Base-by-base conservation (phyloP, 2,329 filamentous ascomycete species). In the Arthrocladium fulminans region DNA sequence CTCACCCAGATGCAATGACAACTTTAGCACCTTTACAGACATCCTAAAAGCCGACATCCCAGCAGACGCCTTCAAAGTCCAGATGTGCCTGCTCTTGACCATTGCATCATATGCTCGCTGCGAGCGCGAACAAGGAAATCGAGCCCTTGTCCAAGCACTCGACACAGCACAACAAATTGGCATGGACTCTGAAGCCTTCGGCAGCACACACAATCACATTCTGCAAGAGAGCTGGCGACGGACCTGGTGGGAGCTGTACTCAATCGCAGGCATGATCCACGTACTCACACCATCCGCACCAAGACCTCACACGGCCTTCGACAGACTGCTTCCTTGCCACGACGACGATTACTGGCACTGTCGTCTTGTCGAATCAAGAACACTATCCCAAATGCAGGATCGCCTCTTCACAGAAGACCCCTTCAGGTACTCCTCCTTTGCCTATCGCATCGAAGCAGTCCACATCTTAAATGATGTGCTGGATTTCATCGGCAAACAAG, bases 181-280 rank as follows among this genome's bases (percentile, higher is more conserved):
- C 0, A 76, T 96, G 65, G 81, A 94, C 61, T 79, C 77, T 8
- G 73, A 77, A 41, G 73, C 76, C 0, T 94, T 81, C 62, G 63
- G 64, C 7, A 45, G 57, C 1, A 56, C 13, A 53, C 82, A 87
- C 0, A 78, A 84, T 51, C 73, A 79, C 0, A 72, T 88, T 1
- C 63, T 89, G 2, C 86, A 90, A 61, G 89, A 96, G 65, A 86
- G 83, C 62, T 84, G 87, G 78, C 78, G 88, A 15, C 76, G 89
- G 50, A 96, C 88, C 1, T 96, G 88, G 88, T 96, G 89, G 89
- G 88, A 79, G 58, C 60, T 86, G 32, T 90, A 83, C 61, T 76
- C 86, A n/a, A 77, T 87, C 12, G 88, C 94, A 62, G 86, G 84
- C 47, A 84, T 94, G 76, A 76, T 94, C 56, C 86, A 87, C 3